A percentile compares a stretch with the other conserved stretches of the same genome.
Conservation (phyloP, 495 filamentous ascomycete genomes). For the Hyaloscypha variabilis region DNA sequence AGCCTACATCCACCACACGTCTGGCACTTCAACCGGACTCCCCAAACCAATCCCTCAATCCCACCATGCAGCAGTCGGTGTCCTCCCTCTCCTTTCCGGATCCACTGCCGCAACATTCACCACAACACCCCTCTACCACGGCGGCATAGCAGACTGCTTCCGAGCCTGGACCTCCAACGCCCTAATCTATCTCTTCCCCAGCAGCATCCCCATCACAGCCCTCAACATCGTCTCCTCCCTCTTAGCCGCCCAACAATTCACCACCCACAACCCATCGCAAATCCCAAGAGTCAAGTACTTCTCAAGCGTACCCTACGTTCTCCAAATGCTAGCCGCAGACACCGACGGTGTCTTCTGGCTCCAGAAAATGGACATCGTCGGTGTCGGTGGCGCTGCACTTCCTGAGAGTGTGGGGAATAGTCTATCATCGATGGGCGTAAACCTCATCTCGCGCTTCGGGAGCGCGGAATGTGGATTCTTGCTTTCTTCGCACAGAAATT, state of each 20-base stretch:
- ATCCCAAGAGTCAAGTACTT: constrained; percentile 47
- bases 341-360: constrained; percentile 40
- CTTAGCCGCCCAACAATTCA: constrained; percentile 13
- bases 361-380: constrained; percentile 53
- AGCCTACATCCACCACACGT: constrained; percentile 52
- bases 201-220: constrained; percentile 50
- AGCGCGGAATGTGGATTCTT: constrained; percentile 63
- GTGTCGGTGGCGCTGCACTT: constrained; percentile 61
- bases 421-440: constrained; percentile 48
- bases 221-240: constrained; percentile 46
- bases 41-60: constrained; percentile 36
- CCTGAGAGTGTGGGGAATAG: constrained; percentile 44
- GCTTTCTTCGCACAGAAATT: constrained; percentile 53
- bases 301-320: constrained; percentile 59
- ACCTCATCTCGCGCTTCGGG: constrained; percentile 57
- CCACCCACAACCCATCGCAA: no score
- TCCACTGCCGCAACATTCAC: constrained; percentile 50
- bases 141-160: constrained; percentile 60
- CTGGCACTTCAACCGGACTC: constrained; percentile 55
- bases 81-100: constrained; percentile 46
- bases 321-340: constrained; percentile 48
- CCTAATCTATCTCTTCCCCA: constrained; percentile 59
- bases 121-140: constrained; percentile 64
- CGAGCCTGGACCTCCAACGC: constrained; percentile 52
- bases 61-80: constrained; percentile 50